Conservation (phyloP, 176 grass and related monocot genomes). For the Saccharum spontaneum region DNA sequence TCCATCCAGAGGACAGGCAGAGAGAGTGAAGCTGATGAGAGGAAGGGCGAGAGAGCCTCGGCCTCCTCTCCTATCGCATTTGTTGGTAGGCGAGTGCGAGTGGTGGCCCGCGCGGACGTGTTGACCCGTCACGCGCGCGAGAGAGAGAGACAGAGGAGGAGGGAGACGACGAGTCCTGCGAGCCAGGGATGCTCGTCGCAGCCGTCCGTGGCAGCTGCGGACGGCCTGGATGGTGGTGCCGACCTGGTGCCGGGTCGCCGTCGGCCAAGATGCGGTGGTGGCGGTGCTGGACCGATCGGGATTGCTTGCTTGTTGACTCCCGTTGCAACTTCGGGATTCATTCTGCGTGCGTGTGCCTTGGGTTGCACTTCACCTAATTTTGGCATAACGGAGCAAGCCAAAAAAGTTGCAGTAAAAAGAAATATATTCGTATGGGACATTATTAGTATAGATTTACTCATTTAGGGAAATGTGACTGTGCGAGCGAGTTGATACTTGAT, state of each 20-base stretch:
- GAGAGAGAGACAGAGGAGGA: background rate
- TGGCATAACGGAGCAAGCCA: background rate
- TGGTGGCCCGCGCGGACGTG: slow-evolving; percentile 39
- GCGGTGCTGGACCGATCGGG: slow-evolving; percentile 21
- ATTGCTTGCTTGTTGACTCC: slow-evolving; percentile 16
- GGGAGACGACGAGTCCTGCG: slow-evolving; percentile 8
- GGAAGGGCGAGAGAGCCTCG: background rate
- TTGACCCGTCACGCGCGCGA: slow-evolving; percentile 34
- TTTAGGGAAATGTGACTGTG: background rate
- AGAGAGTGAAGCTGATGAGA: background rate
- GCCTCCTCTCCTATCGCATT: background rate
- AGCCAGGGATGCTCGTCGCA: slow-evolving; percentile 9
- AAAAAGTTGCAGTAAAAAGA: background rate
- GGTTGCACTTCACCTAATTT: slow-evolving; percentile 5
- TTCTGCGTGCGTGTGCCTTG: background rate
- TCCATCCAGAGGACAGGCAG: background rate
- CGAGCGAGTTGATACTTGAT: background rate
- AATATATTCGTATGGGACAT: no score
- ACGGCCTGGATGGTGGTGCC: slow-evolving; percentile 59
- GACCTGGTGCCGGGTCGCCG: slow-evolving; percentile 37
- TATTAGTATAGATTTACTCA: background rate
- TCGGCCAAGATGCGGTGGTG: slow-evolving; percentile 29
- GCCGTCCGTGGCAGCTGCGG: background rate
- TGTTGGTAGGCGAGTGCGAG: background rate
- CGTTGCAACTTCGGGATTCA: background rate